phyloP scores from a whole-genome alignment of 2,329 filamentous ascomycete genomes.

The Simplicillium aogashimaense region DNA sequence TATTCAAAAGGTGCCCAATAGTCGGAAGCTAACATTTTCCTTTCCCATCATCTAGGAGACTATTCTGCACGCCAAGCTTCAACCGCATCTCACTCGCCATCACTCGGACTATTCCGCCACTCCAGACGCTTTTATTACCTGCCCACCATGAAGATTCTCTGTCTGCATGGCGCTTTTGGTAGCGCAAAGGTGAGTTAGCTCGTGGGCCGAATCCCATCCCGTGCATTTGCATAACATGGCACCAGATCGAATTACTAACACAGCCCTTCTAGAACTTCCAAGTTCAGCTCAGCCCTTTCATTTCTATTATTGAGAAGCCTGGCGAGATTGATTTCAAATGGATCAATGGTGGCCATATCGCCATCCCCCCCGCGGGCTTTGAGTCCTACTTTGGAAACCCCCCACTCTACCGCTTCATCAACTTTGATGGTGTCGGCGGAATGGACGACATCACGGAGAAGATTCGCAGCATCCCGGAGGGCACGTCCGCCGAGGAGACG shows the following conservation, averaged over 20 bases:
- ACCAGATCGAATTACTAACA: not conserved
- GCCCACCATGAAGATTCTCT: conserved; percentile 42
- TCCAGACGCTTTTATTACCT: too few relatives aligned
- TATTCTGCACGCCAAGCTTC: too few relatives aligned
- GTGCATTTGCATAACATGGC: conserved; percentile 1
- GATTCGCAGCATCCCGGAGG: conserved; percentile 44
- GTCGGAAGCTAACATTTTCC: too few relatives aligned
- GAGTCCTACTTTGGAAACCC: conserved; percentile 46
- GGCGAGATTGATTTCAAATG: conserved; percentile 30
- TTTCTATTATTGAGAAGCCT: conserved; percentile 10
- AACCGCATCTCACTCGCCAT: too few relatives aligned
- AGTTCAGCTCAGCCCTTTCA: conserved; percentile 34
- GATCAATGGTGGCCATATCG: conserved; percentile 39
- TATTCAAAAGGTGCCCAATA: too few relatives aligned
- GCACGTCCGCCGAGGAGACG: conserved; percentile 42
- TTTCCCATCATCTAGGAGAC: too few relatives aligned
- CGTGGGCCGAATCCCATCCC: conserved; percentile 1
- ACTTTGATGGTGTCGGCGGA: conserved; percentile 29
- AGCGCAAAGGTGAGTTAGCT: conserved; percentile 37
- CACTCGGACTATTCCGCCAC: too few relatives aligned
- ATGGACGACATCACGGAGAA: conserved; percentile 37
- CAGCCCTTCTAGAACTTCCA: conserved; percentile 39
- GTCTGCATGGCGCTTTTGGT: conserved; percentile 47
- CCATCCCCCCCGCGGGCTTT: conserved; percentile 40
- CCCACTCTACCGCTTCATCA: conserved; percentile 46